Evolutionary conservation across 805 yeast genomes (phyloP).

Genomic region (Saccharomyces jurei): DNA sequence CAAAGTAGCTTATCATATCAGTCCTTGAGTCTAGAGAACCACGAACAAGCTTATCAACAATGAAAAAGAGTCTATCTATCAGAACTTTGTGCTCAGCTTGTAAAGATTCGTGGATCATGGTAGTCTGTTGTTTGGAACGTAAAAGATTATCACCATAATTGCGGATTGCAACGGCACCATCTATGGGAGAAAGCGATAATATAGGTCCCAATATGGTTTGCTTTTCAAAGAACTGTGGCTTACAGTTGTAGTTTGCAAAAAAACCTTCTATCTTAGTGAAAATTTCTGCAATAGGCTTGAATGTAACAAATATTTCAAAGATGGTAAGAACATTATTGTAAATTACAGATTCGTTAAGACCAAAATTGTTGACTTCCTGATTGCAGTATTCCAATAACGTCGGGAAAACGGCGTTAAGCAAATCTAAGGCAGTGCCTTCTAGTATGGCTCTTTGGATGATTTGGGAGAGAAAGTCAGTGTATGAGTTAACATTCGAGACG

Average conservation of each 20-base stretch:
- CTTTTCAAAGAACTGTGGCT: constrained; percentile 49
- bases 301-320: constrained; percentile 48
- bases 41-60: constrained; percentile 68
- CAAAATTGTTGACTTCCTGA: constrained; percentile 22
- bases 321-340: constrained; percentile 48
- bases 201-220: constrained; percentile 71
- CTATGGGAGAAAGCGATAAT: constrained; percentile 65
- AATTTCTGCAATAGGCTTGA: constrained; percentile 53
- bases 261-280: constrained; percentile 53
- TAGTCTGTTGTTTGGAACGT: constrained; percentile 37
- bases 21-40: constrained; percentile 60
- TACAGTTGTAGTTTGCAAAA: constrained; percentile 36
- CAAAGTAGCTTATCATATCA: constrained; percentile 59
- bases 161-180: constrained; percentile 41
- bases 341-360: constrained; percentile 39
- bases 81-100: constrained; percentile 56
- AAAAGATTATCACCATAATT: constrained; percentile 35
- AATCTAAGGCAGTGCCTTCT: constrained; percentile 57
- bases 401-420: constrained; percentile 43
- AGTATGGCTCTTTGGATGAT: constrained; percentile 52
- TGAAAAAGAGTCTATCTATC: constrained; percentile 55
- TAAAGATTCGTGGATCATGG: constrained; percentile 47
- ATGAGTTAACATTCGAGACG: constrained; percentile 22
- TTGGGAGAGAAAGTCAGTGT: constrained; percentile 45
- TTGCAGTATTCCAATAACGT: constrained; percentile 22